Evolutionary conservation across 805 yeast genomes (phyloP).

Genomic region (Teunomyces stri): DNA sequence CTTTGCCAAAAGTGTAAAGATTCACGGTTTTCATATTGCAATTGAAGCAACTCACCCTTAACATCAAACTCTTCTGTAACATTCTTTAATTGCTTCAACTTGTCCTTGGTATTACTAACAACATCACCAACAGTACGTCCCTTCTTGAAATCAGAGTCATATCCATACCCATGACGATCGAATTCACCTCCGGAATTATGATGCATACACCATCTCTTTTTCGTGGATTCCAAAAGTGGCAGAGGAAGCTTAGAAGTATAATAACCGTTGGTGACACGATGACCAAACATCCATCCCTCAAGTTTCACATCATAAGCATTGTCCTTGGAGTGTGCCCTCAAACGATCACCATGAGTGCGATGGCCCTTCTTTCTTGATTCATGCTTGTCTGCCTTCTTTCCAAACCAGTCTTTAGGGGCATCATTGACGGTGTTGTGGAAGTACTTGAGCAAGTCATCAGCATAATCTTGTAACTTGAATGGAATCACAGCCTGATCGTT

Average conservation of each 20-base stretch:
- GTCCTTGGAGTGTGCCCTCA: neutral
- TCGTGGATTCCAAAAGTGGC: constrained; percentile 19
- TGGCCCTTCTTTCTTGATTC: neutral
- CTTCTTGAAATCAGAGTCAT: constrained; percentile 9
- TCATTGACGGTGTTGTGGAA: constrained; percentile 28
- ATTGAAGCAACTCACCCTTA: constrained; percentile 25
- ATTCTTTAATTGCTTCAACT: constrained; percentile 20
- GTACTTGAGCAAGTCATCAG: constrained; percentile 38
- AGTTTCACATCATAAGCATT: too few relatives aligned
- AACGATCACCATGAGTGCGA: neutral
- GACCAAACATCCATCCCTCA: too few relatives aligned
- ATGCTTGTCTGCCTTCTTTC: constrained; percentile 9
- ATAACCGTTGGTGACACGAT: constrained; percentile 17
- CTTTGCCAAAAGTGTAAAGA: constrained; percentile 35
- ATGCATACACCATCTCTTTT: too few relatives aligned
- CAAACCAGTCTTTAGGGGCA: constrained; percentile 36
- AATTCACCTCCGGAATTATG: constrained; percentile 9
- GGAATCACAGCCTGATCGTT: constrained; percentile 58
- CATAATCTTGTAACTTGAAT: constrained; percentile 47
- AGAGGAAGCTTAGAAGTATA: constrained; percentile 10
- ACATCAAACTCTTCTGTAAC: constrained; percentile 28
- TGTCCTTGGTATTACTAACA: constrained; percentile 17
- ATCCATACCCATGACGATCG: constrained; percentile 7
- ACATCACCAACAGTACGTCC: constrained; percentile 22
- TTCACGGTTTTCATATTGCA: constrained; percentile 28